A percentile compares a stretch with the other conserved stretches of the same genome.
Conservation (phyloP, 2,329 filamentous ascomycete genomes). For the Xylaria sp. region DNA sequence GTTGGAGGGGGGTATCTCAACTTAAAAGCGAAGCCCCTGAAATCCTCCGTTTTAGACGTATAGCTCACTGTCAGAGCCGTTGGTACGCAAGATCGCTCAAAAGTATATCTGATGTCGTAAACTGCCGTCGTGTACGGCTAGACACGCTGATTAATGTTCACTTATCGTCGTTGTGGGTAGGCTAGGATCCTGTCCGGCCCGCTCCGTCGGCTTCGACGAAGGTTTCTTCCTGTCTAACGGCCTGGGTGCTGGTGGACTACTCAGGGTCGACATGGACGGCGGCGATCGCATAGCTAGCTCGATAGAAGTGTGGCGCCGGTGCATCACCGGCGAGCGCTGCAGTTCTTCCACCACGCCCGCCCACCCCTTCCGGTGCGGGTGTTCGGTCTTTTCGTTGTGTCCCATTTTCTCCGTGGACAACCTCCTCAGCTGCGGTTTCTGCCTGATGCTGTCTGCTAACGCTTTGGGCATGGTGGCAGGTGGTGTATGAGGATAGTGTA, state of each 20-base stretch:
- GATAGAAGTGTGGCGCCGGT: constrained; percentile 64
- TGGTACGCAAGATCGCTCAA: constrained; percentile 10
- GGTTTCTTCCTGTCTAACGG: not conserved
- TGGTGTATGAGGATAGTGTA: constrained; percentile 25
- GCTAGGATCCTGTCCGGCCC: not conserved
- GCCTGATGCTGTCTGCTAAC: constrained; percentile 48
- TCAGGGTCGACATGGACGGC: constrained; percentile 37
- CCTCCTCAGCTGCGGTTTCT: constrained; percentile 53
- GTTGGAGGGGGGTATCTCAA: constrained; percentile 31
- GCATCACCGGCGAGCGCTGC: constrained; percentile 62
- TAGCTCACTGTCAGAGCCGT: constrained; percentile 17
- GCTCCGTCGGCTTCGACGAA: not conserved
- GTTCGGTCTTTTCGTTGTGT: constrained; percentile 51
- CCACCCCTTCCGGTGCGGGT: constrained; percentile 59
- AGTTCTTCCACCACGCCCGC: constrained; percentile 65
- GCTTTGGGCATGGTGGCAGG: constrained; percentile 44
- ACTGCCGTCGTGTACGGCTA: constrained; percentile 4
- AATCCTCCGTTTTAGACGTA: constrained; percentile 23
- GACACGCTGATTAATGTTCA: constrained; percentile 15
- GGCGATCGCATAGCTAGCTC: constrained; percentile 57
- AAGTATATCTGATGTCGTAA: constrained; percentile 10
- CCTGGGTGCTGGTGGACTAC: constrained; percentile 23
- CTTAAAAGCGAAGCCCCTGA: constrained; percentile 22
- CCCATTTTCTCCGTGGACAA: constrained; percentile 58
- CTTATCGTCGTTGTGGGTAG: not conserved